Percentiles rank a stretch among this genome's conserved stretches.
These are phyloP conservation scores for Huiozyma naganishii DNA, from an alignment of 805 yeast genomes.

Conservation along the genomic window DNA sequence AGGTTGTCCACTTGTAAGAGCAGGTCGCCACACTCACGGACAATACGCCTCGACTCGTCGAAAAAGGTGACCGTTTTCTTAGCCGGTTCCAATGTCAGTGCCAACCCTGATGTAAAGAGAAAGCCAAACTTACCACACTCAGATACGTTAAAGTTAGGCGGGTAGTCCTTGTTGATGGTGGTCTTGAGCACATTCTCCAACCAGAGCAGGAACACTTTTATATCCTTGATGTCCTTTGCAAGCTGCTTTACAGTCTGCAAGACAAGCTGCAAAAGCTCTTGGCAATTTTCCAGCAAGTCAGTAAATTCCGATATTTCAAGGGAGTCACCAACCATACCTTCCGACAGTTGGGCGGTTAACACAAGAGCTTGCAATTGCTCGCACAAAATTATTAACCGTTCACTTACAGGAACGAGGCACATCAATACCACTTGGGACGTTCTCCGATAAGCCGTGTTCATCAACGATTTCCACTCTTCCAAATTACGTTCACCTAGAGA, in stretches of 20 bases:
- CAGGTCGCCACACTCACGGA: neutral
- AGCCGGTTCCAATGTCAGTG: neutral
- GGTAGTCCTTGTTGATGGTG: conserved; percentile 15
- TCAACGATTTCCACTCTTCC: conserved; percentile 42
- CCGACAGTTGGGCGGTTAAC: conserved; percentile 1
- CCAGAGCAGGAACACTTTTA: conserved; percentile 13
- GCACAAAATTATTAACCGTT: conserved; percentile 37
- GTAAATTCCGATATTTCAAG: neutral
- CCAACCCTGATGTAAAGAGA: conserved; percentile 5
- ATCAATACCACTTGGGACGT: conserved; percentile 38
- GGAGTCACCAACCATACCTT: neutral
- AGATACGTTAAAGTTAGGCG: conserved; percentile 2
- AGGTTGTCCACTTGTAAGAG: neutral
- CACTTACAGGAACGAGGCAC: conserved; percentile 44
- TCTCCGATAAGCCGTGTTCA: conserved; percentile 40
- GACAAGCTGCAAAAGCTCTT: conserved; percentile 5
- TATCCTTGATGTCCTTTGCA: conserved; percentile 8
- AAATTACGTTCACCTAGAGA: conserved; percentile 59
- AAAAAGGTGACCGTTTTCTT: neutral
- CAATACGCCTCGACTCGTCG: neutral
- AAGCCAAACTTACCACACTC: conserved; percentile 4
- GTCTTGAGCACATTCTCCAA: conserved; percentile 13
- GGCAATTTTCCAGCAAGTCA: neutral
- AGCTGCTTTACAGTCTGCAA: conserved; percentile 7
- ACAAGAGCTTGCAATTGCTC: conserved; percentile 7